phyloP scores from a whole-genome alignment of 495 filamentous ascomycete genomes.

The Delitschia confertaspora region DNA sequence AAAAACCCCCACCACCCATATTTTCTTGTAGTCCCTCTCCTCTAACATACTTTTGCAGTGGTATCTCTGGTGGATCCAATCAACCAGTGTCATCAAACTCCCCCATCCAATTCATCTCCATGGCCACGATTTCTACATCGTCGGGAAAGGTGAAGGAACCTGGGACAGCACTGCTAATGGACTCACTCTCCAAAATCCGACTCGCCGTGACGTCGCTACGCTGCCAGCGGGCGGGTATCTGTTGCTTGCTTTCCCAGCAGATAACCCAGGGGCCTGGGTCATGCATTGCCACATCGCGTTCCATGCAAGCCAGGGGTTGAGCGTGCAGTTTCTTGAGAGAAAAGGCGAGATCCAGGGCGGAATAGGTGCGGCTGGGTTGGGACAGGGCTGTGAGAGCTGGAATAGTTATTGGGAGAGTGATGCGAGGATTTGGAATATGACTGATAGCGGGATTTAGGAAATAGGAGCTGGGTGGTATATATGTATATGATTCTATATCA shows the following conservation, averaged over 20 bases:
- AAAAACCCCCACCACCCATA: background rate
- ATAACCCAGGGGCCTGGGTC: constrained; percentile 33
- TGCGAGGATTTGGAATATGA: constrained; percentile 10
- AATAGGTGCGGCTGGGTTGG: constrained; percentile 13
- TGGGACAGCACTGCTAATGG: constrained; percentile 22
- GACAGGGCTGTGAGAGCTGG: constrained; percentile 26
- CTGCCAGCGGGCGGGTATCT: constrained; percentile 30
- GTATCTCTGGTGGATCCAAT: constrained; percentile 37
- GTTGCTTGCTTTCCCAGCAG: constrained; percentile 31
- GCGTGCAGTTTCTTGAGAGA: constrained; percentile 31
- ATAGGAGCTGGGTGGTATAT: no score
- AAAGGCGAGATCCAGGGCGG: constrained; percentile 10
- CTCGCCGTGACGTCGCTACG: constrained; percentile 29
- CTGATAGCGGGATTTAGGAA: background rate
- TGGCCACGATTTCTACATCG: constrained; percentile 34
- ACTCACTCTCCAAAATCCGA: constrained; percentile 29
- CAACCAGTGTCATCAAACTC: constrained; percentile 17
- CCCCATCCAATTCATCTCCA: constrained; percentile 35
- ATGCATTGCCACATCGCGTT: constrained; percentile 36
- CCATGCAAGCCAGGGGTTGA: constrained; percentile 30
- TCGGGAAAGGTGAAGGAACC: constrained; percentile 23
- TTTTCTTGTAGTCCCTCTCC: background rate
- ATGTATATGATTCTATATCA: no score
- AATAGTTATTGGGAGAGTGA: constrained; percentile 26
- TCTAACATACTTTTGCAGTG: constrained; percentile 15